Percentiles rank a stretch among this genome's conserved stretches.
Conservation (phyloP, 306 rosid genomes). For the Vigna trinervia region DNA sequence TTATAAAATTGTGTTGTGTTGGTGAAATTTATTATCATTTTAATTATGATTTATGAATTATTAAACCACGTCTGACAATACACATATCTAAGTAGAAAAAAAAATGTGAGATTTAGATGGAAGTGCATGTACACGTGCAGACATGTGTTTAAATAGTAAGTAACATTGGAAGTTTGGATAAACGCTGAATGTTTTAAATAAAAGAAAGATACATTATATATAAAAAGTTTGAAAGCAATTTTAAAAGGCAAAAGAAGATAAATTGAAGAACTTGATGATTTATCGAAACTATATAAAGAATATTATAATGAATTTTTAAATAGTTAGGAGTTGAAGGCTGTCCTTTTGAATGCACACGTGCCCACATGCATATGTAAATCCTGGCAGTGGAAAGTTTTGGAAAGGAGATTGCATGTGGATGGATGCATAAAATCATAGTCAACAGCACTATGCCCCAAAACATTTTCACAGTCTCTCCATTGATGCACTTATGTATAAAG, state of each 20-base stretch:
- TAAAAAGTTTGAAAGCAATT: neutral
- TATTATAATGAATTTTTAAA: neutral
- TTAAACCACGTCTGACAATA: too few relatives aligned
- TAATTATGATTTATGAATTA: too few relatives aligned
- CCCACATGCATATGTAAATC: constrained; percentile 64
- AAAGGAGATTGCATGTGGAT: constrained; percentile 71
- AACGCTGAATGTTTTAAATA: constrained; percentile 26
- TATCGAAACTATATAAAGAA: neutral
- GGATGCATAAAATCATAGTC: constrained; percentile 60
- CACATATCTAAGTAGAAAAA: neutral
- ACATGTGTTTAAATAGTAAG: constrained; percentile 66
- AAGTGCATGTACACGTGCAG: constrained; percentile 66
- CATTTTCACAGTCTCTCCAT: constrained; percentile 40
- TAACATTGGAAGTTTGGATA: constrained; percentile 55
- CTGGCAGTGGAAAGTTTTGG: constrained; percentile 48
- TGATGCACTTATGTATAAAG: neutral
- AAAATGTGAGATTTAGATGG: constrained; percentile 42
- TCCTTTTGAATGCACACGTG: constrained; percentile 66
- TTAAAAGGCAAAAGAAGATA: neutral
- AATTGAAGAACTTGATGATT: neutral
- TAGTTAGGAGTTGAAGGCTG: neutral
- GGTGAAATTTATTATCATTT: too few relatives aligned
- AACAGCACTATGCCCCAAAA: constrained; percentile 56
- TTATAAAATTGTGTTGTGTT: too few relatives aligned
- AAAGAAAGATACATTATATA: neutral